Base-by-base conservation (phyloP, 2,329 filamentous ascomycete genomes). In the Aspergillaceae sp. region DNA sequence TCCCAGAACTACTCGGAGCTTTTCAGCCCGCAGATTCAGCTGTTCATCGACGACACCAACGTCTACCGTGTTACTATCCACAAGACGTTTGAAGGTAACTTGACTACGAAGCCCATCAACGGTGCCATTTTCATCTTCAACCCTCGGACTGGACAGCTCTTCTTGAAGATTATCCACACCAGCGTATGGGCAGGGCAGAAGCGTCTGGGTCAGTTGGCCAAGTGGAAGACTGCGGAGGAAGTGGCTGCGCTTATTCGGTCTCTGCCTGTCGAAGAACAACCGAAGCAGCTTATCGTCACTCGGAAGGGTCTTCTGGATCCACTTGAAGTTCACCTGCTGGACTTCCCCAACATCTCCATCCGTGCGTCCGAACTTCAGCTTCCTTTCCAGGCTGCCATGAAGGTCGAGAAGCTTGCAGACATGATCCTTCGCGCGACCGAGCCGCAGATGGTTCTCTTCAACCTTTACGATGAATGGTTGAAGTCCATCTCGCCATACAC, bases 101-200 rank as follows among this genome's bases (percentile, higher is more conserved):
- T 98, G 79, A 98, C 92, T 0, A 98, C 92, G 1, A 98, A 98
- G 71, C 92, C 92, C 3, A 98, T 98, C 77, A 98, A 98, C 66
- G 92, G 92, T 64, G 92, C 94, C 40, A 97, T 98, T 65, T 98
- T 98, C 75, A 98, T 98, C 64, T 97, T 98, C 80, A 98, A 98
- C 66, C 92, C 94, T n/a, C 82, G 91, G 48, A 98, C 92, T 44
- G 92, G 92, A 43, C 92, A 98, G 63, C 72, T 98, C 35, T 98
- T 98, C 81, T 71, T 98, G 63, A 98, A 98, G 78, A 97, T 98
- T 58, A 98, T 98, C 56, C 94, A 98, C 70, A 98, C 92, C 1
- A 96, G 90, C 62, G 94, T 98, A 29, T 98, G 92, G 92, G 92
- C 92, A 43, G 92, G 92, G 45, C 92, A 98, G 71, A 98, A 98